phyloP scores from a whole-genome alignment of 345 rosid genomes.

The Arabidopsis arenosa region DNA sequence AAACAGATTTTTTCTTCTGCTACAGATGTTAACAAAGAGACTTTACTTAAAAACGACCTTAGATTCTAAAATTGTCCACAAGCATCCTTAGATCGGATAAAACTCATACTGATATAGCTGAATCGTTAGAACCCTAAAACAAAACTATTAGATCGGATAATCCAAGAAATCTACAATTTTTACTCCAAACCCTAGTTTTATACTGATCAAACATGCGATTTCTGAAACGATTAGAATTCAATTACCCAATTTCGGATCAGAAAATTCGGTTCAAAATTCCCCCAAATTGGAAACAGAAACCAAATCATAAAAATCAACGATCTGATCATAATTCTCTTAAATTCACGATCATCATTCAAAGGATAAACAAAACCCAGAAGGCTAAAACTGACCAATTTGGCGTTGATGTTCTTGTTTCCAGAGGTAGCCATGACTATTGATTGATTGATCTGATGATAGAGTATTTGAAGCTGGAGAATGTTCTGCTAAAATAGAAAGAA shows the following conservation, averaged over 20 bases:
- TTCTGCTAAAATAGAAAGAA: conserved; percentile 1
- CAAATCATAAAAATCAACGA: conserved; percentile 18
- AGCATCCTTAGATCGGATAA: neutral
- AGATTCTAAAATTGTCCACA: conserved; percentile 2
- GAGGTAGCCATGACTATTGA: conserved; percentile 36
- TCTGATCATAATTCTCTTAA: conserved; percentile 18
- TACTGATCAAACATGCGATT: neutral
- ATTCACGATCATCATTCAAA: conserved; percentile 20
- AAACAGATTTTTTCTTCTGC: neutral
- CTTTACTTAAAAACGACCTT: neutral
- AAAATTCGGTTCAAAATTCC: neutral
- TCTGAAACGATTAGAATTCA: neutral
- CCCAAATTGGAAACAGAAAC: conserved; percentile 22
- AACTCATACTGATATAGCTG: neutral
- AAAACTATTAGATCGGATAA: conserved; percentile 24
- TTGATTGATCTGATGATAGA: conserved; percentile 21
- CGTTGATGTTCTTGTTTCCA: conserved; percentile 51
- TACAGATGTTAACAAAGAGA: conserved; percentile 5
- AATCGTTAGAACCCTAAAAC: conserved; percentile 25
- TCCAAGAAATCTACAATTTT: conserved; percentile 20
- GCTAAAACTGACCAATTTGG: conserved; percentile 38
- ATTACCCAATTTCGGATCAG: neutral
- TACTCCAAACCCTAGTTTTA: conserved; percentile 37
- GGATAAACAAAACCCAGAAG: neutral
- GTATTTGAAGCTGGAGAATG: conserved; percentile 10